Conservation (phyloP, 108 stramenopile genomes). For the Cyclotella baltica region DNA sequence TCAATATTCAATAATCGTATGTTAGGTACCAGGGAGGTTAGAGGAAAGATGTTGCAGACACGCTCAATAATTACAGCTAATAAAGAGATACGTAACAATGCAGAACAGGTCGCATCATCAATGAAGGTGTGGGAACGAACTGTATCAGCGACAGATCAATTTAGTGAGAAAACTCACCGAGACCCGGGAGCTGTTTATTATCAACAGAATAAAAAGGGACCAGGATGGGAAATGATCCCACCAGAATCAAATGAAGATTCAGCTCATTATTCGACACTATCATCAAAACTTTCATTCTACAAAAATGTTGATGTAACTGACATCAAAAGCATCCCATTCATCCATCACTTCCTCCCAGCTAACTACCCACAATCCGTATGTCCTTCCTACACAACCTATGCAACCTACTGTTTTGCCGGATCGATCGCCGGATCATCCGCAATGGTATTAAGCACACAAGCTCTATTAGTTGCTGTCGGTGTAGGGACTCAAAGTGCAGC, state of each 20-base stretch:
- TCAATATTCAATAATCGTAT: no score
- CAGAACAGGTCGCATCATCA: no score
- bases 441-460: conserved; percentile 92
- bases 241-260: neutral
- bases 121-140: no score
- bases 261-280: conserved; percentile 13
- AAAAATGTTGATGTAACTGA: conserved; percentile 15
- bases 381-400: conserved; percentile 75
- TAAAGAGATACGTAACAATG: no score
- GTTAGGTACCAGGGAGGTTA: no score
- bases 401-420: conserved; percentile 64
- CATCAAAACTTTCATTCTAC: neutral
- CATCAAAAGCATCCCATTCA: conserved; percentile 42
- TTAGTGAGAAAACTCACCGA: no score
- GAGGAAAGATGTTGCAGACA: no score
- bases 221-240: conserved; percentile 35
- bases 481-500: conserved; percentile 83
- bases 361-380: conserved; percentile 81
- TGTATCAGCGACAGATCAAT: no score
- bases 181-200: neutral
- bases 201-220: conserved; percentile 2
- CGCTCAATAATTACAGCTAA: no score
- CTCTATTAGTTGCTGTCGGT: conserved; percentile 91
- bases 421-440: conserved; percentile 78
- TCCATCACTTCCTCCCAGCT: conserved; percentile 81